Evolutionary conservation across 176 grass and related monocot genomes (phyloP), one percentile per base, ranked within the genome.

Genomic region (barley (Hordeum vulgare)): DNA sequence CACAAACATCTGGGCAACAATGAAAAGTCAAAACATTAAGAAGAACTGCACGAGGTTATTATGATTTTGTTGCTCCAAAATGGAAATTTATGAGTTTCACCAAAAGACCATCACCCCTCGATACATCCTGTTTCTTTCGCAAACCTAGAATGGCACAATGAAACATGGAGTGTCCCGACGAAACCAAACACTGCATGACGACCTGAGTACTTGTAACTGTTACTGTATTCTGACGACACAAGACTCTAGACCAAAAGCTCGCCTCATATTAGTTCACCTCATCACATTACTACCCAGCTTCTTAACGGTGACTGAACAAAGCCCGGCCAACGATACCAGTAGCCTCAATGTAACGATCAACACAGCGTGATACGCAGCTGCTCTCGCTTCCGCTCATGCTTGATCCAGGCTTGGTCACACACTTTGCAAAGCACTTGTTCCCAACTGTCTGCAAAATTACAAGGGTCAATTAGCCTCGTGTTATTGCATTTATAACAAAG

Each of bases 341-440:
- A 60, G 91, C 93, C 85, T 98, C 96, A 7, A 98, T 90, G 78
- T 95, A 95, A 20, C 89, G 85, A 8, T 98, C 96, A 23, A 98
- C 93, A 59, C 93, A 94, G 29, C 91, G 92, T 8, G 87, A 92
- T 83, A 95, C 87, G 83, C 96, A 94, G 70, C 93, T 95, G 61
- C 91, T 94, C 89, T 94, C 93, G 15, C 96, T 86, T 36, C 89
- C 87, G 26, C 90, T 94, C 85, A 95, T 74, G 85, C 89, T 98
- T 77, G 93, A 68, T 79, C 93, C 93, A 77, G 93, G 96, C 83
- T 98, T 98, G 8, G 80, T 95, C 59, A 95, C 86, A 64, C 96
- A 95, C 76, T 95, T 95, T 3, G 90, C 60, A 78, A 95, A 98
- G 83, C 96, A 98, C 87, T 98, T 98, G 89, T 73, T 94, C 79